Evolutionary conservation across 768 basidiomycete genomes (phyloP).

Genomic region (Mycena capillaripes): DNA sequence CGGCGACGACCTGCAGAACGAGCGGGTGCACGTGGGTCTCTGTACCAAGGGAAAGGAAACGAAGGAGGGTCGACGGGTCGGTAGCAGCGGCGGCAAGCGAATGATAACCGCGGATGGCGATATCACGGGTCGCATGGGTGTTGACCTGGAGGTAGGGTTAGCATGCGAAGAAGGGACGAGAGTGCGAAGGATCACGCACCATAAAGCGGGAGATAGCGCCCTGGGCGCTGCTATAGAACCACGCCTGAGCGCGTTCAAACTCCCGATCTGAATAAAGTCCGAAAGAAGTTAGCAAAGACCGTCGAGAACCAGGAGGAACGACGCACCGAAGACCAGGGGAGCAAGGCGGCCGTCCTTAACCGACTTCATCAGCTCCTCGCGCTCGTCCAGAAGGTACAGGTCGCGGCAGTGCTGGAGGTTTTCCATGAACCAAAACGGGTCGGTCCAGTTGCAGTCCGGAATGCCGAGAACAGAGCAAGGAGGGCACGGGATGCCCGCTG

Average conservation of each 20-base stretch:
- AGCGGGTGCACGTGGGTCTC: background rate
- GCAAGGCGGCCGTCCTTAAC: background rate
- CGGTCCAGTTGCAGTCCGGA: conserved; percentile 2
- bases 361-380: background rate
- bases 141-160: background rate
- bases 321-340: background rate
- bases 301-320: background rate
- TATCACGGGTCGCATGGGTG: background rate
- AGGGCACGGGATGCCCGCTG: conserved; percentile 6
- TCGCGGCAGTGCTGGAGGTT: no score
- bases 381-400: background rate
- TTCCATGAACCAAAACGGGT: background rate
- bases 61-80: background rate
- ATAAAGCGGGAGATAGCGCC: background rate
- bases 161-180: background rate
- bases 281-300: background rate
- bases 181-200: background rate
- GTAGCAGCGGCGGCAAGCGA: background rate
- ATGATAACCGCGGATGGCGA: background rate
- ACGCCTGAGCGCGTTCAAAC: no score
- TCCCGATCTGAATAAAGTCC: no score
- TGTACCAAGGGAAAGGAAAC: background rate
- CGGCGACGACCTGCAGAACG: background rate
- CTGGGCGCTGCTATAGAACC: background rate
- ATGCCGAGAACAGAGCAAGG: conserved; percentile 8